These are phyloP conservation scores for Saussurea involucrata DNA, from an alignment of 129 eudicot genomes.

Conservation along the genomic window DNA sequence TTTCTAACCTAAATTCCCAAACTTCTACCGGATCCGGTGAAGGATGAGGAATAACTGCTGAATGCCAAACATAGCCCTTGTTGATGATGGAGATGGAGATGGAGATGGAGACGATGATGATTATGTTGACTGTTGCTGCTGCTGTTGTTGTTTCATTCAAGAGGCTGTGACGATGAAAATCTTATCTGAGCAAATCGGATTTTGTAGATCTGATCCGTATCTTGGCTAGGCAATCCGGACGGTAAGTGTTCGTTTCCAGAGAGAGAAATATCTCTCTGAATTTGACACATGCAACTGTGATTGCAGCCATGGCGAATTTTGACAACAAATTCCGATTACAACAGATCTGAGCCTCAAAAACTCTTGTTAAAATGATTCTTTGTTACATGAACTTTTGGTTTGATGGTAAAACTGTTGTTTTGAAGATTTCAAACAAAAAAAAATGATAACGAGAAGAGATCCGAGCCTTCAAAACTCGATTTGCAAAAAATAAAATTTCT, in stretches of 20 bases:
- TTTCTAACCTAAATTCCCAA: background rate
- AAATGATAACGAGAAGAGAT: background rate
- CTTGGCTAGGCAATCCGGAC: conserved; percentile 31
- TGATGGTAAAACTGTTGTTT: background rate
- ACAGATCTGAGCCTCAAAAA: conserved; percentile 28
- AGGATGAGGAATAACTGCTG: background rate
- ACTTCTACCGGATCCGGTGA: background rate
- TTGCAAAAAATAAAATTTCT: background rate
- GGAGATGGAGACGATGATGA: background rate
- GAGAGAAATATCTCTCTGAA: background rate
- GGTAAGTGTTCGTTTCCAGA: conserved; percentile 1
- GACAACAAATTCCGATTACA: background rate
- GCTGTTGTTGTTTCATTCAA: background rate
- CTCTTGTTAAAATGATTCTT: background rate
- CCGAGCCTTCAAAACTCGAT: background rate
- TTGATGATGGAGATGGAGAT: background rate
- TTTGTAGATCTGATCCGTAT: conserved; percentile 18
- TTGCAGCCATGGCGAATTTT: conserved; percentile 40
- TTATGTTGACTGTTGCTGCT: background rate
- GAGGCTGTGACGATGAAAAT: conserved; percentile 16
- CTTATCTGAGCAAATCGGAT: background rate
- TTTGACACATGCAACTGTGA: conserved; percentile 17
- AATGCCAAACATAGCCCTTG: background rate
- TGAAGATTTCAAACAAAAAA: background rate
- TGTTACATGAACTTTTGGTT: too few relatives aligned